Conservation (phyloP, 179 eudicot species). For the Silene noctiflora region DNA sequence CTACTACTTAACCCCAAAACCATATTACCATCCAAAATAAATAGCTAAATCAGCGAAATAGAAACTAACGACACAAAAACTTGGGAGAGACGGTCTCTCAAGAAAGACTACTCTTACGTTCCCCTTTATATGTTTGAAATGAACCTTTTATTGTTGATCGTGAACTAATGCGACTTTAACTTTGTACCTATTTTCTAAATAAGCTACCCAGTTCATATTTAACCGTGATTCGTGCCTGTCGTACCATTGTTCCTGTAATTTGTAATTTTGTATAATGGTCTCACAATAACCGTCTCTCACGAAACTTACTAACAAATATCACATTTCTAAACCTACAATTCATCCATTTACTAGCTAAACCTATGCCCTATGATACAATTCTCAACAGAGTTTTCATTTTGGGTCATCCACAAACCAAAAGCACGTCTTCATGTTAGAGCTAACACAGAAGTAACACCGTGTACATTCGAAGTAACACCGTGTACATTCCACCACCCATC, state of each 20-base stretch:
- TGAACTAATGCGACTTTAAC: no score
- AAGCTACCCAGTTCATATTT: no score
- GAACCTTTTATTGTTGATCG: no score
- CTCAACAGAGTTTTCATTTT: neutral
- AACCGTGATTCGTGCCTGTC: no score
- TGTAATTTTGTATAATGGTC: no score
- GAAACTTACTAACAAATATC: neutral
- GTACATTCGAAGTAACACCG: neutral
- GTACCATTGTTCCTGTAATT: no score
- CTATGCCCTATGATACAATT: neutral
- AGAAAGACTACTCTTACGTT: no score
- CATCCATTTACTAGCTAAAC: neutral
- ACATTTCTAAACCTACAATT: constrained; percentile 1
- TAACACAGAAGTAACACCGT: neutral
- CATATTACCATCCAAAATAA: neutral
- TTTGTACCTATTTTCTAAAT: no score
- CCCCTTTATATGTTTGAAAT: no score
- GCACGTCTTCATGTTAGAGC: neutral
- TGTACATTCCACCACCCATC: neutral
- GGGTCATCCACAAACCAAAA: neutral
- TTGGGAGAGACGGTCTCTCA: no score
- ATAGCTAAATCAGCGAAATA: constrained; percentile 1
- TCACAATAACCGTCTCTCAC: no score
- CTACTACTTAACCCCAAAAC: neutral
- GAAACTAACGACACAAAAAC: neutral